phyloP scores from a whole-genome alignment of 768 basidiomycete species.

The Russula sp. region DNA sequence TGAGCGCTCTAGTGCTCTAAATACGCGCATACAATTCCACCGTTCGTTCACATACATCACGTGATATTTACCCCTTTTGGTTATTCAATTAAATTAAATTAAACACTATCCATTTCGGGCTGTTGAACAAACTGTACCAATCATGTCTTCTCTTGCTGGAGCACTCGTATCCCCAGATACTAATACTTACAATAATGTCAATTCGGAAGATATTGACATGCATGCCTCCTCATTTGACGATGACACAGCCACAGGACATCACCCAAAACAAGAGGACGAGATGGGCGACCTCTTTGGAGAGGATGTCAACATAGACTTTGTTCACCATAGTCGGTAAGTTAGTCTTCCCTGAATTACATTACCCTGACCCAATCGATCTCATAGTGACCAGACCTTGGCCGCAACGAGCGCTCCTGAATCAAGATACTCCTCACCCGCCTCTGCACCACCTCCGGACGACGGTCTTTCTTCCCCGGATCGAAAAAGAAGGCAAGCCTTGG shows the following conservation, averaged over 20 bases:
- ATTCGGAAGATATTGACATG: slow-evolving; percentile 16
- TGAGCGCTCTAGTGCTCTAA: slow-evolving; percentile 15
- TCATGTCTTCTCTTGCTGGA: slow-evolving; percentile 16
- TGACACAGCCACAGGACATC: slow-evolving; percentile 15
- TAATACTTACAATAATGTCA: neutral
- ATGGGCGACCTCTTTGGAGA: slow-evolving; percentile 82
- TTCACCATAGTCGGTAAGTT: slow-evolving; percentile 50
- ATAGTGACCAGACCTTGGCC: slow-evolving; percentile 8
- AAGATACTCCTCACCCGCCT: slow-evolving; percentile 31
- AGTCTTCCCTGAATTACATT: slow-evolving; percentile 19
- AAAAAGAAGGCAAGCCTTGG: slow-evolving; percentile 56
- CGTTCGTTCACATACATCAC: neutral
- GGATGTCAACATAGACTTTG: slow-evolving; percentile 47
- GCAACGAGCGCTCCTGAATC: slow-evolving; percentile 26
- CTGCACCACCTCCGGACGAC: slow-evolving; percentile 41
- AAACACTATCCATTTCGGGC: neutral
- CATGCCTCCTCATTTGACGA: slow-evolving; percentile 1
- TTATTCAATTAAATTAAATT: neutral
- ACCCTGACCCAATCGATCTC: neutral
- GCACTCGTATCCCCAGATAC: slow-evolving; percentile 10
- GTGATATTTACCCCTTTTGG: neutral
- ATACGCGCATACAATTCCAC: slow-evolving; percentile 4
- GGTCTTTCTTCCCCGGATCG: slow-evolving; percentile 57
- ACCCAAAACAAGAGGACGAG: slow-evolving; percentile 29
- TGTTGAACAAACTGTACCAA: neutral